Conservation (phyloP, 176 grass and related monocot genomes). For the Triticum aestivum region IWGSC_CS_RefSeq_v2.1 NC_057800.1:59224769-59225268, state of each 20-base stretch:
- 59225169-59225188: conserved; percentile 80
- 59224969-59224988: conserved; percentile 70
- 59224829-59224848: conserved; percentile 52
- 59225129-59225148: conserved; percentile 35
- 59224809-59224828: conserved; percentile 58
- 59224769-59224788: conserved; percentile 57
- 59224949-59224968: conserved; percentile 91
- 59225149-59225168: conserved; percentile 17
- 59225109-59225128: conserved; percentile 60
- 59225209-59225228: conserved; percentile 47
- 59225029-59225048: conserved; percentile 84
- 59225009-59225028: conserved; percentile 64
- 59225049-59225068: conserved; percentile 58
- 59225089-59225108: conserved; percentile 40
- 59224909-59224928: conserved; percentile 8
- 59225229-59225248: conserved; percentile 68
- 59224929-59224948: conserved; percentile 63
- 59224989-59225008: not conserved
- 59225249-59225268: conserved; percentile 96
- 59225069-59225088: conserved; percentile 50
- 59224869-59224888: conserved; percentile 64
- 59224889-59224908: conserved; percentile 13
- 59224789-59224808: conserved; percentile 47
- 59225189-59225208: conserved; percentile 43
- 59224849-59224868: conserved; percentile 69